Conservation (phyloP, 2,329 filamentous ascomycete species). For the Fragosphaeria purpurea region DNA sequence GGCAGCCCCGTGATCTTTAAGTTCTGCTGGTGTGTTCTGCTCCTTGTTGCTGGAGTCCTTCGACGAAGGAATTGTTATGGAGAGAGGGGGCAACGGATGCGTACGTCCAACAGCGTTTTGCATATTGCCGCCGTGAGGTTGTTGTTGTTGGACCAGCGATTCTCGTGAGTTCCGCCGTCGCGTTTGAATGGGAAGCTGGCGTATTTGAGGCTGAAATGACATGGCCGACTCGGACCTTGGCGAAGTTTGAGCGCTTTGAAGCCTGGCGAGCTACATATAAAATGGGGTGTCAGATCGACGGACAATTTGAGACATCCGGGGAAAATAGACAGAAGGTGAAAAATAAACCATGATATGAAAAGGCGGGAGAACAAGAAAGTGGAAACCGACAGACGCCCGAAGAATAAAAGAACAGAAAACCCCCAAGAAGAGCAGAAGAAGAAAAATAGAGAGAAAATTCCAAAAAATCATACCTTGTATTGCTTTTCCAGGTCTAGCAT, state of each 20-base stretch:
- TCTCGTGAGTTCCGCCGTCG: slow-evolving; percentile 15
- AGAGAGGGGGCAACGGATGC: slow-evolving; percentile 17
- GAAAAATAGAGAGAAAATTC: too few relatives aligned
- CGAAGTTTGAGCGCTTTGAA: slow-evolving; percentile 9
- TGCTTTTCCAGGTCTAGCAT: slow-evolving; percentile 52
- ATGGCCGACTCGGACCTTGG: slow-evolving; percentile 4
- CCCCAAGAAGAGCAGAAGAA: too few relatives aligned
- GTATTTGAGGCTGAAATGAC: slow-evolving; percentile 6
- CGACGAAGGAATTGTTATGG: slow-evolving; percentile 19
- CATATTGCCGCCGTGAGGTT: slow-evolving; percentile 17
- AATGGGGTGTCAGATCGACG: slow-evolving; percentile 9
- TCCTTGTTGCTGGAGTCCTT: not conserved
- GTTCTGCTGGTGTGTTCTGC: not conserved
- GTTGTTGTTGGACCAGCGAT: slow-evolving; percentile 14
- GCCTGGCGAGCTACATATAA: slow-evolving; percentile 19
- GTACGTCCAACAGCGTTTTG: slow-evolving; percentile 15
- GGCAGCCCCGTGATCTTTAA: not conserved
- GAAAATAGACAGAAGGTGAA: slow-evolving; percentile 1
- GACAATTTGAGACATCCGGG: slow-evolving; percentile 4
- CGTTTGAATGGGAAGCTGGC: slow-evolving; percentile 14
- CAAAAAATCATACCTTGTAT: slow-evolving; percentile 37
- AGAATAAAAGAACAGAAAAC: not conserved
- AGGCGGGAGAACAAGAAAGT: not conserved
- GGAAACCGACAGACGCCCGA: not conserved
- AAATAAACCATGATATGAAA: slow-evolving; percentile 8